A percentile compares a stretch with the other conserved stretches of the same genome.
These are phyloP conservation scores for Bacterosira constricta DNA, from an alignment of 108 stramenopile genomes.

Conservation along the genomic window DNA sequence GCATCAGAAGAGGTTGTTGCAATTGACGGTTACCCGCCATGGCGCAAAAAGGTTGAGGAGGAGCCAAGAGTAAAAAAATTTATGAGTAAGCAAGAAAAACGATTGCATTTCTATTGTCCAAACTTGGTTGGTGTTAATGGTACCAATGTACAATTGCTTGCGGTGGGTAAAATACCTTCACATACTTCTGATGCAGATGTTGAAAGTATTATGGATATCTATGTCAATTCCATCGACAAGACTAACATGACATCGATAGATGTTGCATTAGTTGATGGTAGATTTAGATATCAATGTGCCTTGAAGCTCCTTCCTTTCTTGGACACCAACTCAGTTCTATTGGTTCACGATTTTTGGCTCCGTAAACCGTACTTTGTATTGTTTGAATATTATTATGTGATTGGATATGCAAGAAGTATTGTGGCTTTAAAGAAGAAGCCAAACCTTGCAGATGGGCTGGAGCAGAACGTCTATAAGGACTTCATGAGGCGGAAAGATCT, in stretches of 20 bases:
- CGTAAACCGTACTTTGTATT: constrained; percentile 16
- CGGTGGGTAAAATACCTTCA: neutral
- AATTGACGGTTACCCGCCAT: constrained; percentile 35
- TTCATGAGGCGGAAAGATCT: too few relatives aligned
- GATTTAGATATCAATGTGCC: constrained; percentile 26
- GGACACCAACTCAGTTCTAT: neutral
- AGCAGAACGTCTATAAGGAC: too few relatives aligned
- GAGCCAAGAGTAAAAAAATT: constrained; percentile 20
- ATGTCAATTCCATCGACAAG: constrained; percentile 19
- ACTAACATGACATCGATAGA: neutral
- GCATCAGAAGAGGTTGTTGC: constrained; percentile 11
- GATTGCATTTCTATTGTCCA: constrained; percentile 15
- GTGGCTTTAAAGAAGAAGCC: constrained; percentile 36
- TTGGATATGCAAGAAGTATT: constrained; percentile 34
- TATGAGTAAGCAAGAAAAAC: constrained; percentile 2
- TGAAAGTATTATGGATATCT: constrained; percentile 2
- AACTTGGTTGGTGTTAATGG: constrained; percentile 17
- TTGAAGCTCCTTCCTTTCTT: constrained; percentile 23
- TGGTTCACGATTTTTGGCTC: constrained; percentile 35
- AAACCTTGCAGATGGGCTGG: too few relatives aligned
- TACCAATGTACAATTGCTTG: neutral
- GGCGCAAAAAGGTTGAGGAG: constrained; percentile 13
- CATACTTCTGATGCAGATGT: constrained; percentile 10
- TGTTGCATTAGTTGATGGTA: constrained; percentile 26
- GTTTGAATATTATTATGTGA: constrained; percentile 30